A percentile compares a stretch with the other conserved stretches of the same genome.
phyloP scores from a whole-genome alignment of 768 basidiomycete genomes.

The Boletus edulis region DNA sequence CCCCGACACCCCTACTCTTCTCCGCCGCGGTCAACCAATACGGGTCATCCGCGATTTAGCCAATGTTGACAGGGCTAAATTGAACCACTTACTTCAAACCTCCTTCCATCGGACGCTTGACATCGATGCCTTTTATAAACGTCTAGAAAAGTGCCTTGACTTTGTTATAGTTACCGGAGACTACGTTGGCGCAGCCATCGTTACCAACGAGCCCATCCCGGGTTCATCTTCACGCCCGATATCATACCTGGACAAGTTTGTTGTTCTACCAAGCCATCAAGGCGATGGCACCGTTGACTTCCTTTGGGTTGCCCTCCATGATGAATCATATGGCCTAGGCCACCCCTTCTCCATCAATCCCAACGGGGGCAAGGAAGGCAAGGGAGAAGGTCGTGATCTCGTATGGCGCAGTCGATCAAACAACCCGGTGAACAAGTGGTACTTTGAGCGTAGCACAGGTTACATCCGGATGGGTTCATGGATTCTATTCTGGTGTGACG shows the following conservation, averaged over 20 bases:
- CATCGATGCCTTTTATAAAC: constrained; percentile 69
- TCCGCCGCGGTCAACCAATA: constrained; percentile 86
- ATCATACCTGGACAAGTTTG: constrained; percentile 98
- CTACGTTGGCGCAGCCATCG: constrained; percentile 92
- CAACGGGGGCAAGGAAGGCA: constrained; percentile 88
- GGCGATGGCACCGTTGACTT: constrained; percentile 99
- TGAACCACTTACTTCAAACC: constrained; percentile 82
- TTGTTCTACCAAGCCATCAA: constrained; percentile 90
- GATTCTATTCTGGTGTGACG: constrained; percentile 99
- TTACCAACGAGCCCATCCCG: constrained; percentile 63
- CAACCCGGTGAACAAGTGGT: constrained; percentile 99
- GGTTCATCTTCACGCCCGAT: constrained; percentile 44
- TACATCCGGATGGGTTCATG: constrained; percentile 84
- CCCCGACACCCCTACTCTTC: constrained; percentile 86
- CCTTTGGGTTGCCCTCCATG: constrained; percentile 96
- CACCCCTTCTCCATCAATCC: constrained; percentile 92
- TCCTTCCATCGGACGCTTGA: constrained; percentile 80
- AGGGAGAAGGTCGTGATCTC: constrained; percentile 88
- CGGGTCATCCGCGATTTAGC: constrained; percentile 68
- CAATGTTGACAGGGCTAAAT: constrained; percentile 72
- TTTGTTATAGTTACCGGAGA: constrained; percentile 94
- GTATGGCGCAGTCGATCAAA: constrained; percentile 93
- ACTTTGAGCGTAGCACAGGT: constrained; percentile 93
- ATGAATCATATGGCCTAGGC: constrained; percentile 97
- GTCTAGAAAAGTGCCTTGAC: constrained; percentile 76